Evolutionary conservation across 1,139 yeast genomes (phyloP).

Genomic region (Candida buenavistaensis): DNA sequence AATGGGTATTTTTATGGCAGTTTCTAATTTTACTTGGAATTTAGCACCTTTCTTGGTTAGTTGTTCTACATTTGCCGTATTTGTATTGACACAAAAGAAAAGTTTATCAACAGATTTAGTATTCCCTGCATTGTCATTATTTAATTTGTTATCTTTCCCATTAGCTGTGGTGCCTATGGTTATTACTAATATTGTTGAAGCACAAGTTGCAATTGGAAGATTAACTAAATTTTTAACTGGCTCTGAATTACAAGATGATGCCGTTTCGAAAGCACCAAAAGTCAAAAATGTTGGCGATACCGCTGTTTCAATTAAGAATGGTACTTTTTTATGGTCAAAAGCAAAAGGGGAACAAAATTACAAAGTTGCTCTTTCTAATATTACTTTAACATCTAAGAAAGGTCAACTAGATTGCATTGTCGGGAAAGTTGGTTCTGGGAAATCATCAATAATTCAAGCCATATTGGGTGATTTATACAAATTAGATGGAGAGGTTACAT

Average conservation of each 20-base stretch:
- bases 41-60: constrained; percentile 91
- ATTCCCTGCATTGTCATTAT: constrained; percentile 89
- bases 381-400: constrained; percentile 68
- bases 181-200: constrained; percentile 81
- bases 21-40: constrained; percentile 76
- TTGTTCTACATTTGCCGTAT: constrained; percentile 86
- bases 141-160: constrained; percentile 87
- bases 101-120: constrained; percentile 90
- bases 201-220: constrained; percentile 84
- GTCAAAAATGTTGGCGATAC: constrained; percentile 59
- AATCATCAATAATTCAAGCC: constrained; percentile 82
- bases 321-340: constrained; percentile 88
- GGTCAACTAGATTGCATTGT: constrained; percentile 87
- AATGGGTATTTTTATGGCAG: constrained; percentile 77
- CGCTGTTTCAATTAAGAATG: constrained; percentile 67
- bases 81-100: constrained; percentile 58
- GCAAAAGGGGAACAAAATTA: constrained; percentile 59
- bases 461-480: constrained; percentile 84
- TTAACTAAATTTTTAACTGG: constrained; percentile 69
- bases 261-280: constrained; percentile 61
- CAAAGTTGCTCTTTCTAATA: constrained; percentile 73
- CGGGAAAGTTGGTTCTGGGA: constrained; percentile 93
- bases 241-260: constrained; percentile 80
- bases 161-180: constrained; percentile 93
- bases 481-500: constrained; percentile 68